Evolutionary conservation across 2,329 filamentous ascomycete species (phyloP).

Genomic region (Magnaporthiopsis incrustans): DNA sequence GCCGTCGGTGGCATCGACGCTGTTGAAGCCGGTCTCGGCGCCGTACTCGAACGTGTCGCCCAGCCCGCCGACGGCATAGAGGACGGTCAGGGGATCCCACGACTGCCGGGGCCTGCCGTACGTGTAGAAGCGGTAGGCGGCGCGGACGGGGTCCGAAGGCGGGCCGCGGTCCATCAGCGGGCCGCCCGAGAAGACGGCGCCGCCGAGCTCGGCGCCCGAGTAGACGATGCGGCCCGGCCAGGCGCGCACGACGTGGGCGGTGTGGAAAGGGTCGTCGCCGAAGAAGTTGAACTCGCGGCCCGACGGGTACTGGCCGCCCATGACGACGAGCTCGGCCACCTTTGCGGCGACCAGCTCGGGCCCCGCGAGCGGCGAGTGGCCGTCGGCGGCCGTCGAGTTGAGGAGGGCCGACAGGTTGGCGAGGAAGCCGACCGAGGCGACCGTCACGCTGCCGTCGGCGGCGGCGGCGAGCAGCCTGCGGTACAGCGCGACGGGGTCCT

Average conservation of each 20-base stretch:
- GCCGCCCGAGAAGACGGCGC: conserved; percentile 29
- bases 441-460: conserved; percentile 32
- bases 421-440: conserved; percentile 37
- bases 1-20: conserved; percentile 27
- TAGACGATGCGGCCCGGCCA: conserved; percentile 35
- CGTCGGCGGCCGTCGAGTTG: conserved; percentile 32
- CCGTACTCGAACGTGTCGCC: conserved; percentile 27
- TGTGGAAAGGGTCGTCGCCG: conserved; percentile 26
- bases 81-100: conserved; percentile 34
- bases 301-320: conserved; percentile 42
- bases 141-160: conserved; percentile 24
- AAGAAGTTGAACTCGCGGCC: conserved; percentile 43
- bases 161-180: conserved; percentile 24
- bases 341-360: conserved; percentile 32
- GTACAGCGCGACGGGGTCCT: conserved; percentile 36
- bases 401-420: conserved; percentile 39
- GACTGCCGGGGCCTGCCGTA: conserved; percentile 21
- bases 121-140: conserved; percentile 32
- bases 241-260: conserved; percentile 35
- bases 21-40: conserved; percentile 31
- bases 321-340: conserved; percentile 40
- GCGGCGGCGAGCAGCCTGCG: conserved; percentile 31
- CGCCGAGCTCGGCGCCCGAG: conserved; percentile 36
- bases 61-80: conserved; percentile 30
- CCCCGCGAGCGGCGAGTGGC: conserved; percentile 29